These are phyloP conservation scores for Coniella lustricola DNA, from an alignment of 2,329 filamentous ascomycete species.

Conservation along the genomic window DNA sequence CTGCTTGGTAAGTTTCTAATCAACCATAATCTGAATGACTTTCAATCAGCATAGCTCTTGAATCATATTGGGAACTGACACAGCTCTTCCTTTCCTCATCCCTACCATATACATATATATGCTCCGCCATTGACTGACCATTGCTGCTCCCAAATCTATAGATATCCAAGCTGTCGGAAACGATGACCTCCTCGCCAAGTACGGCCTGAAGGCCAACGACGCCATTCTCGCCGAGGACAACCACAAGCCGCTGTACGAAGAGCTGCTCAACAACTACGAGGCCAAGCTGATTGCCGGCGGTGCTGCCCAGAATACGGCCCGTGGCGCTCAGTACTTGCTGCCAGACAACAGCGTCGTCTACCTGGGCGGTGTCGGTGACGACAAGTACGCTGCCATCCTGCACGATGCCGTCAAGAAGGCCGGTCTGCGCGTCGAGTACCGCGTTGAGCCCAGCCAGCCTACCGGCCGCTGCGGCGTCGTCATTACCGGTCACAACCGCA, in stretches of 20 bases:
- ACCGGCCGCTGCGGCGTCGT: constrained; percentile 94
- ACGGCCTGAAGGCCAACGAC: constrained; percentile 90
- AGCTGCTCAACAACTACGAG: constrained; percentile 84
- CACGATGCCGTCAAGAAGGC: constrained; percentile 78
- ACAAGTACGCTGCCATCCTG: constrained; percentile 90
- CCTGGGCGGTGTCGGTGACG: constrained; percentile 87
- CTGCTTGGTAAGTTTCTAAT: constrained; percentile 67
- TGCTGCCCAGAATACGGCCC: constrained; percentile 94
- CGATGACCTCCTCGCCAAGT: constrained; percentile 82
- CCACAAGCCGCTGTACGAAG: constrained; percentile 85
- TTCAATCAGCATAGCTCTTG: background rate
- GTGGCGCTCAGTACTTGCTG: constrained; percentile 94
- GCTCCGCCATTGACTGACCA: constrained; percentile 2
- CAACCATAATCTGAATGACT: constrained; percentile 14
- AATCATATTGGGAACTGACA: too few species aligned
- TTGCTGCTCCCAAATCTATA: constrained; percentile 27
- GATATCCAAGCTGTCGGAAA: constrained; percentile 88
- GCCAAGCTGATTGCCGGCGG: constrained; percentile 94
- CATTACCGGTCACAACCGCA: constrained; percentile 94
- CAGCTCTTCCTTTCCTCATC: background rate
- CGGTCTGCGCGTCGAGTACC: constrained; percentile 91
- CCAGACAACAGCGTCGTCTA: constrained; percentile 84
- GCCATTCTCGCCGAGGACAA: constrained; percentile 93
- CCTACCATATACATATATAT: background rate
- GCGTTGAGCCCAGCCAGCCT: constrained; percentile 72